phyloP scores from a whole-genome alignment of 2,329 filamentous ascomycete species.

The Penicillium decumbens region DNA sequence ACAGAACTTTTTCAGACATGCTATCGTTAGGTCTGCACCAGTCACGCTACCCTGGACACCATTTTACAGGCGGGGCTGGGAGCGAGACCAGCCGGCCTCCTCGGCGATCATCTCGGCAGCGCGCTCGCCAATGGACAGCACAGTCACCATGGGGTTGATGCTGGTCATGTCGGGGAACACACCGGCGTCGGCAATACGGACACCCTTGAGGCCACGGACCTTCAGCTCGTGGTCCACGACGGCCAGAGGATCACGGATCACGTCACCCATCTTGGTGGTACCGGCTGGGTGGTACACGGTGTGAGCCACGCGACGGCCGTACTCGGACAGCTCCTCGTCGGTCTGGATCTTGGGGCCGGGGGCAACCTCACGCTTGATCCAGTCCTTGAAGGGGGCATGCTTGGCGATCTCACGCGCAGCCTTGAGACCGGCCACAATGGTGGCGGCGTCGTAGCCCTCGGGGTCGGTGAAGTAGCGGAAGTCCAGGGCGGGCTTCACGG shows the following conservation, averaged over 20 bases:
- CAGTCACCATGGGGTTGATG: conserved; percentile 88
- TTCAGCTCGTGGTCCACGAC: conserved; percentile 75
- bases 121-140: conserved; percentile 76
- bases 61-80: conserved; percentile 51
- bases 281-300: conserved; percentile 88
- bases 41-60: not conserved
- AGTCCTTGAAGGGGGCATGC: conserved; percentile 71
- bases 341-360: conserved; percentile 68
- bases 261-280: conserved; percentile 84
- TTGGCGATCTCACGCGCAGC: conserved; percentile 72
- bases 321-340: conserved; percentile 76
- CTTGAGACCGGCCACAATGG: conserved; percentile 70
- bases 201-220: conserved; percentile 65
- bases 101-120: conserved; percentile 77
- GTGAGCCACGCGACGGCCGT: conserved; percentile 74
- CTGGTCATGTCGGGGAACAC: conserved; percentile 83
- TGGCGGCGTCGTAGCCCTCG: conserved; percentile 78
- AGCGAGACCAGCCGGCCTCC: conserved; percentile 62
- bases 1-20: conserved; percentile 18
- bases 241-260: conserved; percentile 62
- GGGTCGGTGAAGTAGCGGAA: conserved; percentile 87
- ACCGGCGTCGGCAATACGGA: conserved; percentile 80
- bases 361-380: conserved; percentile 77
- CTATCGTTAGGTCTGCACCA: not conserved
- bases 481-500: conserved; percentile 75